Conservation (phyloP, 2,329 filamentous ascomycete species). For the Diaporthe sp. region DNA sequence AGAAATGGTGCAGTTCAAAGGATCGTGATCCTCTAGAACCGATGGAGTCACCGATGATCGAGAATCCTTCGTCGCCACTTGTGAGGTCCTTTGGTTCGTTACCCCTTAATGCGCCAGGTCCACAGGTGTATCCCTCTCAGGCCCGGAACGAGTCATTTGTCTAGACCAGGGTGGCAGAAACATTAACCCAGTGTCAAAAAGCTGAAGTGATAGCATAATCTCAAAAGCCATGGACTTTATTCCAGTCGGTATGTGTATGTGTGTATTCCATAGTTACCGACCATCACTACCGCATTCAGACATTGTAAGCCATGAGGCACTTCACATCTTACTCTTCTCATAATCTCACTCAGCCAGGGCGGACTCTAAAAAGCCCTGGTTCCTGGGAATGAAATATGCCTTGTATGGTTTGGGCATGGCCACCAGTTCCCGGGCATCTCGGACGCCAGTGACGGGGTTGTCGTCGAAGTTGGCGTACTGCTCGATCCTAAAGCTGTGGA, state of each 20-base stretch:
- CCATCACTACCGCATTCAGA: neutral
- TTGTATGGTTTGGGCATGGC: conserved; percentile 12
- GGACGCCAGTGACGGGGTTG: neutral
- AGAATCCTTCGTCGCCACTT: neutral
- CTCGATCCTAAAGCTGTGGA: conserved; percentile 11
- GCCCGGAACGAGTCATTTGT: neutral
- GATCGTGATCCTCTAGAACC: neutral
- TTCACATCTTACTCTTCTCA: neutral
- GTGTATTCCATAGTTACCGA: neutral
- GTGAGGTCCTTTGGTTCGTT: neutral
- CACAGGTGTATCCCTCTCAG: neutral
- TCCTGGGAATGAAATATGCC: conserved; percentile 7
- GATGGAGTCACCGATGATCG: neutral
- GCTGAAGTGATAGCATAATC: neutral
- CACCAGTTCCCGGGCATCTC: conserved; percentile 3
- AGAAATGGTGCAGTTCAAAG: neutral
- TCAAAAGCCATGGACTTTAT: too few relatives aligned
- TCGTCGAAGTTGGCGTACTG: neutral
- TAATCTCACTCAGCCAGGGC: neutral
- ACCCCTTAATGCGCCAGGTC: neutral
- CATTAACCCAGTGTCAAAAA: neutral
- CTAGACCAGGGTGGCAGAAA: neutral
- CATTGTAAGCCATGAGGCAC: neutral
- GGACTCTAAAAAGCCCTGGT: neutral
- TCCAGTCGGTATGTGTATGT: neutral